Evolutionary conservation across 768 basidiomycete genomes (phyloP).

Genomic region (Suillus alpinus): DNA sequence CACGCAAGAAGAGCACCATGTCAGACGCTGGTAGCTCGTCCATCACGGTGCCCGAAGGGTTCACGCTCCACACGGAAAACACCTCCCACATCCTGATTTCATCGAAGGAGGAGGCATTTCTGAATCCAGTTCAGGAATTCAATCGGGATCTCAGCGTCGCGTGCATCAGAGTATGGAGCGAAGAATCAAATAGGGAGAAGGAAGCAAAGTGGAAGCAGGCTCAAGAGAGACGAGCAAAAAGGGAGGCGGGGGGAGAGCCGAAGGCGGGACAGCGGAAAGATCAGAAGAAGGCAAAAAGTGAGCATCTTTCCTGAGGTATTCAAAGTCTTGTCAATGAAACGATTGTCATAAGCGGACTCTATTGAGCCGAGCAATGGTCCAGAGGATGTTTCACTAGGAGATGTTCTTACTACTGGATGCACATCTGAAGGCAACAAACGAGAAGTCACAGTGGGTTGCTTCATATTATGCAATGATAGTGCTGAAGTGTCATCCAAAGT

Average conservation of each 20-base stretch:
- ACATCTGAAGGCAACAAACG: slow-evolving; percentile 15
- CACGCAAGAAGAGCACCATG: slow-evolving; percentile 1
- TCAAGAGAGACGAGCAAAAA: slow-evolving; percentile 47
- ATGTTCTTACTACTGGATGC: not conserved
- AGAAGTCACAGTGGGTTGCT: slow-evolving; percentile 17
- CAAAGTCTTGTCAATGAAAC: not conserved
- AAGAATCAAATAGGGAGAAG: slow-evolving; percentile 62
- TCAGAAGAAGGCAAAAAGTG: slow-evolving; percentile 48
- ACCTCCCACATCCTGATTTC: slow-evolving; percentile 75
- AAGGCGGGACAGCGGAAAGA: slow-evolving; percentile 21
- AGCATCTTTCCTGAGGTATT: slow-evolving; percentile 13
- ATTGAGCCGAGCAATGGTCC: not conserved
- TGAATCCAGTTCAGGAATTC: slow-evolving; percentile 98
- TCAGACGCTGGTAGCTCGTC: slow-evolving; percentile 10
- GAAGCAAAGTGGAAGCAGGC: slow-evolving; percentile 55
- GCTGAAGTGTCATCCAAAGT: slow-evolving; percentile 30
- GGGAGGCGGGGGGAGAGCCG: slow-evolving; percentile 11
- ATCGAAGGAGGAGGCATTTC: slow-evolving; percentile 75
- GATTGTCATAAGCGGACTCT: not conserved
- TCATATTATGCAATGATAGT: slow-evolving; percentile 5
- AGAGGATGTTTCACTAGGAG: not conserved
- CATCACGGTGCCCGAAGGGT: slow-evolving; percentile 64
- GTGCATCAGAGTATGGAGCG: slow-evolving; percentile 87
- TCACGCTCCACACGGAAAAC: slow-evolving; percentile 78
- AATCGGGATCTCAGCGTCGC: slow-evolving; percentile 93